Base-by-base conservation (phyloP, 139 green algal genomes). In the Picochlorum sp. region DNA sequence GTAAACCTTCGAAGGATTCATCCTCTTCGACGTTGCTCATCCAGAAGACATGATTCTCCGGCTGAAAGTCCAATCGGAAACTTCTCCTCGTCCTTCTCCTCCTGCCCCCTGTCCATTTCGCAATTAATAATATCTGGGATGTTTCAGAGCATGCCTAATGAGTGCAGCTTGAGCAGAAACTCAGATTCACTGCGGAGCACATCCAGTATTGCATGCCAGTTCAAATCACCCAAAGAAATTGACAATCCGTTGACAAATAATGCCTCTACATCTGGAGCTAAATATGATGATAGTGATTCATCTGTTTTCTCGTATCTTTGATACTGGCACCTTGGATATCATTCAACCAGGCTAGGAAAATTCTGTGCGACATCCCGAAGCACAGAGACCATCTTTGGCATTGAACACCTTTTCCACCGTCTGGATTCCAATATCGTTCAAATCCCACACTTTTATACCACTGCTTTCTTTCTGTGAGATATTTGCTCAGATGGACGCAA, bases 1-100 rank as follows among this genome's bases (percentile, higher is more conserved):
- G 64, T 61, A 76, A 85, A 6, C 49, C 6, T 10, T 50, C 16
- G 54, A 84, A 86, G 50, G 61, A 51, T 3, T 47, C 11, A 65
- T 96, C 90, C 18, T 63, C 79, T 69, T 96, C 87, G 37, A 96
- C 69, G 72, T 97, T 70, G 68, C 97, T 97, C 4, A 92, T 54
- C 58, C 69, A 96, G 3, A 63, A 28, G 5, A 72, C 61, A 14
- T 26, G 15, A 8, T 54, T 56, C 49, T 32, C 32, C 49, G 49
- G 30, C 13, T 4, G 37, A 24, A 61, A 30, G 21, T 26, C 56
- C 57, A 49, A 14, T 30, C 57, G 16, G n/a, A 54, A 54, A 20
- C 32, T 18, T 24, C 49, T 21, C 50, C 52, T 41, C 34, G 34
- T 41, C 34, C 8, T 41, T 41, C 34, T 26, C 44, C 32, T 16